A percentile compares a stretch with the other conserved stretches of the same genome.
Conservation (phyloP, 331 rosid species). For the Pyracantha coccinea region DNA sequence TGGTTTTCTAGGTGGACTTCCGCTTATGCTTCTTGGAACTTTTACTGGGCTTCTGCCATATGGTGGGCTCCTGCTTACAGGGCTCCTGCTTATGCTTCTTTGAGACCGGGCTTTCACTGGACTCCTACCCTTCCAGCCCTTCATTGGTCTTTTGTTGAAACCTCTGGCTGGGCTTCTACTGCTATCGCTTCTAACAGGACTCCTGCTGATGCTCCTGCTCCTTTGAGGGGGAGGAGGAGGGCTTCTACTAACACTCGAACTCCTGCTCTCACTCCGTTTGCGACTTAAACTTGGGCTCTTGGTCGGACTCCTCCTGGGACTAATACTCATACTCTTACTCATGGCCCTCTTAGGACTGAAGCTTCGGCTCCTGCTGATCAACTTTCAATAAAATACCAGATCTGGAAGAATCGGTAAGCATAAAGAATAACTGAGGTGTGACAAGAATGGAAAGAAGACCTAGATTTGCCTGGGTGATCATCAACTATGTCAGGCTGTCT, state of each 20-base stretch:
- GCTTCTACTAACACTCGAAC: slow-evolving; percentile 50
- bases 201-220: slow-evolving; percentile 53
- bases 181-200: slow-evolving; percentile 44
- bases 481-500: slow-evolving; percentile 70
- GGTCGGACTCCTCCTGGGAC: slow-evolving; percentile 59
- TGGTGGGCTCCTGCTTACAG: slow-evolving; percentile 45
- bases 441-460: slow-evolving; percentile 68
- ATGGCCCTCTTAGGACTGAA: slow-evolving; percentile 65
- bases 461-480: slow-evolving; percentile 77
- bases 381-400: slow-evolving; percentile 61
- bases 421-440: slow-evolving; percentile 60
- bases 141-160: slow-evolving; percentile 40
- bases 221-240: slow-evolving; percentile 40
- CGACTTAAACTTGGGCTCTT: slow-evolving; percentile 49
- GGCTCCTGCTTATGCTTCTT: slow-evolving; percentile 43
- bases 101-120: slow-evolving; percentile 33
- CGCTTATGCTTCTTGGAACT: slow-evolving; percentile 32
- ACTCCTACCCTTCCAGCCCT: slow-evolving; percentile 50
- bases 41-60: slow-evolving; percentile 42
- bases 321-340: slow-evolving; percentile 80
- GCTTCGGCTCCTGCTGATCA: slow-evolving; percentile 93
- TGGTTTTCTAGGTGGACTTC: slow-evolving; percentile 37
- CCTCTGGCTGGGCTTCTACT: slow-evolving; percentile 46
- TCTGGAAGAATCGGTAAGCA: slow-evolving; percentile 63
- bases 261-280: slow-evolving; percentile 39